Base-by-base conservation (phyloP, 805 yeast species). In the Yamadazyma laniorum region DNA sequence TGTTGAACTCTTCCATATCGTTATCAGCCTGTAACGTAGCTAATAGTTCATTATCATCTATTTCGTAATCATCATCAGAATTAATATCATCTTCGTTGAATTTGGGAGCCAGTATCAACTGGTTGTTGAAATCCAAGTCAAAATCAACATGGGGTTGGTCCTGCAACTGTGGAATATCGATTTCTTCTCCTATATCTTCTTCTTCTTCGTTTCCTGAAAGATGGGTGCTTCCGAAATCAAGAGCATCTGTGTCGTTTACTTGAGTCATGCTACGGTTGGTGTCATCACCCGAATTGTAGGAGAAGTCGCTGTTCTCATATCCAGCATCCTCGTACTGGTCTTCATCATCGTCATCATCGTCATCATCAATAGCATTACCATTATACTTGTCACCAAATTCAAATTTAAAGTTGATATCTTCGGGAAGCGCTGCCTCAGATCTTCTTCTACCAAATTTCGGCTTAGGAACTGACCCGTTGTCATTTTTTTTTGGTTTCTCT, bases 11-110 rank as follows among this genome's bases (percentile, higher is more conserved):
- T 28, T 66, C 74, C 13, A 61, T 40, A 42, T 69, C 75, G 34
- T 67, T 67, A 39, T 70, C 76, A 1, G 72, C 75, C 45, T 70
- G 73, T 23, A 70, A 52, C 2, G 75, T 70, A 13, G 74, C 75
- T 29, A 69, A 53, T 22, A 69, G 52, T 43, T 67, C 75, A 44
- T 69, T 67, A 45, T 69, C 75, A 48, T 69, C 81, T 42, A 75
- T 70, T 47, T 75, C 81, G 49, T 81, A 80, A 50, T 80, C 90
- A 8, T 78, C 87, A 40, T 80, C 88, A 0, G 83, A 76, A 40
- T 63, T 63, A 29, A 66, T 49, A 33, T 67, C 75, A 18, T 64
- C 67, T 18, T 74, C 80, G 32, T 69, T 67, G 42, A 77, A 59
- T 44, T 69, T 72, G 12, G 81, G 82, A 3, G 75, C 81, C 41